A percentile compares a stretch with the other conserved stretches of the same genome.
phyloP scores from a whole-genome alignment of 169 alveolate species.

The Hepatocystis sp. region DNA sequence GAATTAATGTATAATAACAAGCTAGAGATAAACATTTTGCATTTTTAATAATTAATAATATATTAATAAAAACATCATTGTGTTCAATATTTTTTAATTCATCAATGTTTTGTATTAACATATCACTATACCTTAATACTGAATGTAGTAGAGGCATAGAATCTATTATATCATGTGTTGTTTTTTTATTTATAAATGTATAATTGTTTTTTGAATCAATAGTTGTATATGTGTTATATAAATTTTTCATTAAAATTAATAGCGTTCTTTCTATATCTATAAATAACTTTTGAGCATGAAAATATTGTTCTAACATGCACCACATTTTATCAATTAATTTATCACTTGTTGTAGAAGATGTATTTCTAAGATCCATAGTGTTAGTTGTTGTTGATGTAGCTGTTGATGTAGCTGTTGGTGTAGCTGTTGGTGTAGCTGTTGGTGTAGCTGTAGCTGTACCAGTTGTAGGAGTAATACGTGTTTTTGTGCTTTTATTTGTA shows the following conservation, averaged over 20 bases:
- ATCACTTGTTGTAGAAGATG: not conserved
- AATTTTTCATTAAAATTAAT: constrained; percentile 33
- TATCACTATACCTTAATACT: constrained; percentile 81
- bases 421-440: no score
- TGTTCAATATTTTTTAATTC: constrained; percentile 71
- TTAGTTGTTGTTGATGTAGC: no score
- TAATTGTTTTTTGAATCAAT: constrained; percentile 14
- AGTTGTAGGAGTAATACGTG: no score
- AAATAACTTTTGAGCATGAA: constrained; percentile 27
- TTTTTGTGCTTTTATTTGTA: constrained; percentile 6
- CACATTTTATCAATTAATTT: constrained; percentile 46
- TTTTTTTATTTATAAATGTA: constrained; percentile 21
- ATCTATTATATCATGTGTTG: constrained; percentile 24
- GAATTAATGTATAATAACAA: constrained; percentile 73
- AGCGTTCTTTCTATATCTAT: constrained; percentile 44
- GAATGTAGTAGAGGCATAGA: constrained; percentile 36
- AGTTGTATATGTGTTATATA: constrained; percentile 12
- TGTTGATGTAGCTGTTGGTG: no score
- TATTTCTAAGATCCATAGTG: not conserved
- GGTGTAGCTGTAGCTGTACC: no score
- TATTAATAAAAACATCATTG: constrained; percentile 78
- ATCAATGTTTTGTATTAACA: constrained; percentile 81
- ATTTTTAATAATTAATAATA: constrained; percentile 79
- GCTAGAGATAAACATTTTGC: constrained; percentile 80
- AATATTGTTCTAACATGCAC: constrained; percentile 39